Evolutionary conservation across 2,329 filamentous ascomycete species (phyloP), one percentile per base, ranked within the genome.

Genomic region (Claviceps pazoutovae): DNA sequence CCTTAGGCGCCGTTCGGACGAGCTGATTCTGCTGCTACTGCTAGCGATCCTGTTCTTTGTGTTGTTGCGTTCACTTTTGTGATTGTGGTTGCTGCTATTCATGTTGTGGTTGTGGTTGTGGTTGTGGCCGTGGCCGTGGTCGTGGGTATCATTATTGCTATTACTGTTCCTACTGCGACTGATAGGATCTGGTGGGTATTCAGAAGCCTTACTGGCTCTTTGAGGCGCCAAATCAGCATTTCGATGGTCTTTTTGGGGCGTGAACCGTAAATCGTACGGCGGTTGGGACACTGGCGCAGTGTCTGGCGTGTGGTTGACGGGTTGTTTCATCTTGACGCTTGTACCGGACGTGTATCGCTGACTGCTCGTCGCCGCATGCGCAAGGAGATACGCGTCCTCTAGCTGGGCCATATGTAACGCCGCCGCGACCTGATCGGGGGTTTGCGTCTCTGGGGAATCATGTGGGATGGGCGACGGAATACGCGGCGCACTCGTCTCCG

Each of bases 181-280:
- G 39, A 47, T 11, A 49, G 45, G 50, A 21, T 51, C 38, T 9
- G 51, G 44, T 3, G 53, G 53, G 19, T 49, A 43, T 16, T 53
- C 51, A 41, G 48, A 54, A 5, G 51, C 49, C 41, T 46, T 55
- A 6, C 48, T 44, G 14, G 51, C 39, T 9, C 46, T 19, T 30
- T 56, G 51, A 3, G 51, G 37, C 14, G 41, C 49, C 13, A 30
- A 45, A 2, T 23, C 30, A 8, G 48, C 51, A 11, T 44, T 39
- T 44, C 51, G 43, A n/a, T 67, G 66, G 2, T 62, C 60, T 45
- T 68, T 65, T 49, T 64, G 59, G 13, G 69, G 69, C 52, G 61
- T 61, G 11, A 62, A 57, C 23, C 61, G 59, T 49, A 64, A 53
- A 23, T 56, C 53, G 38, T 56, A 45, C 51, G 56, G 50, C 37